Evolutionary conservation across 2,329 filamentous ascomycete genomes (phyloP).

Genomic region (Raffaelea albimanens): DNA sequence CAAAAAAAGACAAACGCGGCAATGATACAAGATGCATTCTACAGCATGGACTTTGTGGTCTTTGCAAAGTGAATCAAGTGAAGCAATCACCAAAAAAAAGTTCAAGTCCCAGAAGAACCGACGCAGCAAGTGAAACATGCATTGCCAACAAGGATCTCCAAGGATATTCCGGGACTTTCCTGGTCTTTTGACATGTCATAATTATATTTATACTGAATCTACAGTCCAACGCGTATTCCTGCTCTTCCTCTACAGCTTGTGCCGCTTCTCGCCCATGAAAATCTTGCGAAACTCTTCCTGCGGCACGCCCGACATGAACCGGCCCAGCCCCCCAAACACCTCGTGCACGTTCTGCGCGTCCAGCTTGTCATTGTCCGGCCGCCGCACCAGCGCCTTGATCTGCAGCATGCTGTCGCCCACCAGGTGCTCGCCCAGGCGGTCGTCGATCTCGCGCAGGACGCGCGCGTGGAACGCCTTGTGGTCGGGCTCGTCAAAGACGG

Average conservation of each 20-base stretch:
- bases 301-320: slow-evolving; percentile 71
- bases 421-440: slow-evolving; percentile 70
- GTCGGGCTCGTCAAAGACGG: slow-evolving; percentile 58
- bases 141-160: too few species aligned
- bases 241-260: slow-evolving; percentile 70
- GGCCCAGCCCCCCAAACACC: slow-evolving; percentile 74
- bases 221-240: too few species aligned
- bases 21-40: slow-evolving; percentile 10
- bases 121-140: too few species aligned
- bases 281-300: slow-evolving; percentile 84
- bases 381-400: slow-evolving; percentile 76
- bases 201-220: too few species aligned
- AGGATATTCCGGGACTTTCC: too few species aligned
- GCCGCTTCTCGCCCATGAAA: slow-evolving; percentile 80
- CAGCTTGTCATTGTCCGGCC: slow-evolving; percentile 61
- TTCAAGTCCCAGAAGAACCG: too few species aligned
- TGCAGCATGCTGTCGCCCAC: slow-evolving; percentile 67
- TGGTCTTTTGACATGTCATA: too few species aligned
- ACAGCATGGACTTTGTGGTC: too few species aligned
- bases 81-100: too few species aligned
- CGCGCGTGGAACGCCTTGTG: slow-evolving; percentile 58
- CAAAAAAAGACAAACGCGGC: too few species aligned
- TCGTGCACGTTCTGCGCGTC: slow-evolving; percentile 74
- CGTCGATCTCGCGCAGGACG: slow-evolving; percentile 73
- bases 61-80: too few species aligned